Evolutionary conservation across 495 filamentous ascomycete species (phyloP).

Genomic region (Lophiostoma macrostomum): DNA sequence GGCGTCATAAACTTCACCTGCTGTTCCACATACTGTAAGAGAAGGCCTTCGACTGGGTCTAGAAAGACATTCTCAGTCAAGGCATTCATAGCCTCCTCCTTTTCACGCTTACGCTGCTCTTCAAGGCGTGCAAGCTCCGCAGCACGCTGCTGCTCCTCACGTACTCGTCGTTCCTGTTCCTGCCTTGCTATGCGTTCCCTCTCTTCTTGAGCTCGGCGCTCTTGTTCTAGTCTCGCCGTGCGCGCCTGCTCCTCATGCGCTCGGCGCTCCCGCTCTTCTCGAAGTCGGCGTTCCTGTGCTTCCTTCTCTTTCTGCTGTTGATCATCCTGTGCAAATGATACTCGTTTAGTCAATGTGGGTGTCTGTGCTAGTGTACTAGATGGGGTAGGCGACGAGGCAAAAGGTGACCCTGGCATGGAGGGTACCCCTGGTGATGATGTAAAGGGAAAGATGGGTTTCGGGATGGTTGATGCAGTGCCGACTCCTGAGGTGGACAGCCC

Average conservation of each 20-base stretch:
- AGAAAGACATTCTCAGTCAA: neutral
- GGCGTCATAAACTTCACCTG: neutral
- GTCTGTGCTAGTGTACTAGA: too few relatives aligned
- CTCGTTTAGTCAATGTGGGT: too few relatives aligned
- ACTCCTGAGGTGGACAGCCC: too few relatives aligned
- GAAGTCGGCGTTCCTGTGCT: neutral
- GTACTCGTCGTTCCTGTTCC: neutral
- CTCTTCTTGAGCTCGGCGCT: conserved; percentile 3
- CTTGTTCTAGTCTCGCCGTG: conserved; percentile 6
- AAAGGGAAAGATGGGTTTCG: too few relatives aligned
- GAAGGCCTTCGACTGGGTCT: conserved; percentile 9
- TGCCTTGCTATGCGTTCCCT: neutral
- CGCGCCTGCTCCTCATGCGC: conserved; percentile 5
- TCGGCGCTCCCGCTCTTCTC: conserved; percentile 1
- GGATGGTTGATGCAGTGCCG: too few relatives aligned
- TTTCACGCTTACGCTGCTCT: neutral
- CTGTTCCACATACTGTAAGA: conserved; percentile 21
- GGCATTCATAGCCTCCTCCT: neutral
- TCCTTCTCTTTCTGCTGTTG: conserved; percentile 3
- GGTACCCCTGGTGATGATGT: too few relatives aligned
- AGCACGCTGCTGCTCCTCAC: neutral
- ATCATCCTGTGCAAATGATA: conserved; percentile 4
- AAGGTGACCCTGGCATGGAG: too few relatives aligned
- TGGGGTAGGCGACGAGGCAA: too few relatives aligned
- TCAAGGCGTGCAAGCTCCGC: neutral